Conservation (phyloP, 306 rosid species). For the Cicer pinnatifidum region DNA sequence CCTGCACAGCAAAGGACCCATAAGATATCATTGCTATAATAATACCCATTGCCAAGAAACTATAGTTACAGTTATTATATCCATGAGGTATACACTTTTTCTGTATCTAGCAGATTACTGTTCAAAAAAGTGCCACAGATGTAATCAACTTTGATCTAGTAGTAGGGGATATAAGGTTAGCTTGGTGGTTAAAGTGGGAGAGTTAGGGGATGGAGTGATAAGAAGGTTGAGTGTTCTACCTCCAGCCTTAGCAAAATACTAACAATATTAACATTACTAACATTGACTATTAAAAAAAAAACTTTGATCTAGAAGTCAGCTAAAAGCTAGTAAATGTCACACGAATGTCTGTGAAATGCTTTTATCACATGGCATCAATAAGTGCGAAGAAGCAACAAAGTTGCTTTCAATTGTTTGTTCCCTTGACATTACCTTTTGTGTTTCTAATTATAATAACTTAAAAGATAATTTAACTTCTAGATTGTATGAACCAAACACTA, state of each 20-base stretch:
- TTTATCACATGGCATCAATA: neutral
- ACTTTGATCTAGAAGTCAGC: conserved; percentile 12
- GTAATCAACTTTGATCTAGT: conserved; percentile 7
- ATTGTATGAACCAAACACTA: conserved; percentile 25
- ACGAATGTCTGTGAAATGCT: conserved; percentile 21
- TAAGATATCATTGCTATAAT: conserved; percentile 22
- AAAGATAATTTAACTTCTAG: conserved; percentile 31
- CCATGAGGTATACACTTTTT: conserved; percentile 12
- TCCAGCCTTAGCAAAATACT: too few species aligned
- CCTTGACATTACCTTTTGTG: conserved; percentile 20
- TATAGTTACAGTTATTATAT: conserved; percentile 15
- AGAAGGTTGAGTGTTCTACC: too few species aligned
- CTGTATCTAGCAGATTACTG: conserved; percentile 21
- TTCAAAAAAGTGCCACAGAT: neutral
- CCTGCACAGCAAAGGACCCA: conserved; percentile 56
- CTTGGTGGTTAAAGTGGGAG: too few species aligned
- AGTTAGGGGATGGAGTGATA: too few species aligned
- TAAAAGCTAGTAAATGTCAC: conserved; percentile 25
- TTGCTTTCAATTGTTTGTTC: conserved; percentile 37
- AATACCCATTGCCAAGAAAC: conserved; percentile 23
- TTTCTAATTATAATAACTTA: conserved; percentile 21
- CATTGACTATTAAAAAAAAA: too few species aligned
- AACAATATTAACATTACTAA: too few species aligned
- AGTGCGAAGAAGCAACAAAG: conserved; percentile 18
- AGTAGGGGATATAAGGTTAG: neutral